Evolutionary conservation across 108 stramenopile genomes (phyloP).

Genomic region (Bacterosira constricta): DNA sequence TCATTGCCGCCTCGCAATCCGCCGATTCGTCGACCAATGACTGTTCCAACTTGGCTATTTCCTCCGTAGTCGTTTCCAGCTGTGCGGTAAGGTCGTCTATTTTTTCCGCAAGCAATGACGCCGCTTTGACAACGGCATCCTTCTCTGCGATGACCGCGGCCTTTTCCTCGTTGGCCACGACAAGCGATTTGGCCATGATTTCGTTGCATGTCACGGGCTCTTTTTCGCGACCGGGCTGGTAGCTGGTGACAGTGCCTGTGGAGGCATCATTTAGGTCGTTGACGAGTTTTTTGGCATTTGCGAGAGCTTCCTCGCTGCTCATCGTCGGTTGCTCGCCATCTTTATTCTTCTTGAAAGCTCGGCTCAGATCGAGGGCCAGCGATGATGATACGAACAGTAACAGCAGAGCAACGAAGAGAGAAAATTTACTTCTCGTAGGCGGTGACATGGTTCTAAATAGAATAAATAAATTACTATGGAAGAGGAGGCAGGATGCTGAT

Average conservation of each 20-base stretch:
- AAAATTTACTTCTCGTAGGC: neutral
- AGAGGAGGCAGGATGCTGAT: too few relatives aligned
- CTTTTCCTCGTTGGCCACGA: conserved; percentile 55
- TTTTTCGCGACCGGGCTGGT: conserved; percentile 33
- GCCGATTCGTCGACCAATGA: conserved; percentile 8
- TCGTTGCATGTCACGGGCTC: conserved; percentile 52
- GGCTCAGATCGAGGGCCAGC: neutral
- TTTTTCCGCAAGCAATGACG: conserved; percentile 21
- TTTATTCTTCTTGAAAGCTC: neutral
- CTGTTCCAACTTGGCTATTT: conserved; percentile 17
- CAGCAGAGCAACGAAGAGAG: neutral
- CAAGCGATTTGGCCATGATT: conserved; percentile 53
- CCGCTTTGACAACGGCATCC: conserved; percentile 43
- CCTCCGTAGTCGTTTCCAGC: conserved; percentile 17
- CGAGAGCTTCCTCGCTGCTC: conserved; percentile 12
- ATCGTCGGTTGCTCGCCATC: neutral
- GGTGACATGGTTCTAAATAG: neutral
- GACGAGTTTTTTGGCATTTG: conserved; percentile 37
- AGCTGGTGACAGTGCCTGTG: conserved; percentile 39
- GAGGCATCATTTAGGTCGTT: conserved; percentile 44
- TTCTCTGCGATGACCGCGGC: conserved; percentile 32
- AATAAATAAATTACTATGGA: too few relatives aligned
- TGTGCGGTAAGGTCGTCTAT: conserved; percentile 36
- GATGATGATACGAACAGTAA: neutral
- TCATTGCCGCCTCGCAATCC: neutral